These are phyloP conservation scores for Cladosporium cucumerinum DNA, from an alignment of 2,329 filamentous ascomycete species.

Conservation along the genomic window DNA sequence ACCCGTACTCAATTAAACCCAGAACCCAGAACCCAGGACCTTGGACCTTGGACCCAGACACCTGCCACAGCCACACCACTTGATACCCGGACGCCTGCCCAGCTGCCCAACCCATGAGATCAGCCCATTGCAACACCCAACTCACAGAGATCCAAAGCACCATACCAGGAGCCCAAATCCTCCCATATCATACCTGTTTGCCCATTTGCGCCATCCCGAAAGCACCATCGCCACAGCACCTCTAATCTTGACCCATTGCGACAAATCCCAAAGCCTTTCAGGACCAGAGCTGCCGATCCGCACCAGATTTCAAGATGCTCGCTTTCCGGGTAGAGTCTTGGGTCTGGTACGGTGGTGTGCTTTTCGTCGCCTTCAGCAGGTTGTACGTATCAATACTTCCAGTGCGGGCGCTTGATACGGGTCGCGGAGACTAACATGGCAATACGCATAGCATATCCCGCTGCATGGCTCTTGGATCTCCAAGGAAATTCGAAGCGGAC, in stretches of 20 bases:
- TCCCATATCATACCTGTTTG: not conserved
- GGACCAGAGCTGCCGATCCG: not conserved
- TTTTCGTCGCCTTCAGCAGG: constrained; percentile 40
- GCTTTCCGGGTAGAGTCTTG: constrained; percentile 43
- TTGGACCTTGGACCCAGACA: not conserved
- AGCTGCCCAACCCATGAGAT: not conserved
- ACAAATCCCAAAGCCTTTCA: not conserved
- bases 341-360: constrained; percentile 45
- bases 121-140: not conserved
- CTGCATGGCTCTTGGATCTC: constrained; percentile 45
- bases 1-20: not conserved
- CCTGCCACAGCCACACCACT: not conserved
- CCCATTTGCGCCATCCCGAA: not conserved
- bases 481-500: constrained; percentile 51
- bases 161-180: not conserved
- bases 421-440: not conserved
- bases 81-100: not conserved
- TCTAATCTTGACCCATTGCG: not conserved
- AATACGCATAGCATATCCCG: constrained; percentile 39
- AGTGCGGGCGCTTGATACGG: too few species aligned
- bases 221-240: not conserved
- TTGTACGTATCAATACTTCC: constrained; percentile 35
- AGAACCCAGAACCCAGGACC: too few species aligned
- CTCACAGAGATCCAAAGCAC: not conserved
- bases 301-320: constrained; percentile 25